phyloP scores from a whole-genome alignment of 2,329 filamentous ascomycete genomes.

The Fusarium sp. region DNA sequence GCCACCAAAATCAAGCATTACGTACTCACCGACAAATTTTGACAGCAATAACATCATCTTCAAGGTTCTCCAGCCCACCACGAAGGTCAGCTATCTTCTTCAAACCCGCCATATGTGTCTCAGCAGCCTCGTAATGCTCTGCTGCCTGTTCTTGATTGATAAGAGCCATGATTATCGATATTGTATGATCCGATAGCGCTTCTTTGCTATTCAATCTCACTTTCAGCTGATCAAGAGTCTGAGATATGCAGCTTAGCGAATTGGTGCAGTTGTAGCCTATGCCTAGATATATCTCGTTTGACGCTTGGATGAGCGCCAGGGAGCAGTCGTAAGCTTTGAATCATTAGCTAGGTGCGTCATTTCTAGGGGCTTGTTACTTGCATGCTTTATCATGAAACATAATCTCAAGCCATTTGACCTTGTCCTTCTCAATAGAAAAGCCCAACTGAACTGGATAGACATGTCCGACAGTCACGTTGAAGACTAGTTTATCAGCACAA shows the following conservation, averaged over 20 bases:
- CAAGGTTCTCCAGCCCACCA: neutral
- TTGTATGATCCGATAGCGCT: neutral
- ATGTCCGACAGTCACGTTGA: neutral
- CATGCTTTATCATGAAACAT: conserved; percentile 3
- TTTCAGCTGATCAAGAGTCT: neutral
- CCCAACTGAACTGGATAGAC: conserved; percentile 9
- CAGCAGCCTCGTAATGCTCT: neutral
- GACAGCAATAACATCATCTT: neutral
- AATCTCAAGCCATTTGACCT: conserved; percentile 2
- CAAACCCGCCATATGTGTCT: neutral
- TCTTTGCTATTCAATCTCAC: neutral
- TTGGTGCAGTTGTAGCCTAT: neutral
- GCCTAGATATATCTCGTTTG: conserved; percentile 12
- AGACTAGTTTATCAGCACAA: neutral
- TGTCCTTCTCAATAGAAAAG: neutral
- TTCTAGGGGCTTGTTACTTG: accelerated
- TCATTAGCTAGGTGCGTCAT: accelerated
- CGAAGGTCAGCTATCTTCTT: conserved; percentile 4
- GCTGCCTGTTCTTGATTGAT: conserved; percentile 1
- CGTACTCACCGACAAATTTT: neutral
- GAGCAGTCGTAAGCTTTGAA: neutral
- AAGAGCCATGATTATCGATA: conserved; percentile 1
- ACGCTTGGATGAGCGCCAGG: neutral
- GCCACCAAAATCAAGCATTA: no score
- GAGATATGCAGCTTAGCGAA: neutral